Base-by-base conservation (phyloP, 331 rosid genomes). In the Pyrus hybrid region DNA sequence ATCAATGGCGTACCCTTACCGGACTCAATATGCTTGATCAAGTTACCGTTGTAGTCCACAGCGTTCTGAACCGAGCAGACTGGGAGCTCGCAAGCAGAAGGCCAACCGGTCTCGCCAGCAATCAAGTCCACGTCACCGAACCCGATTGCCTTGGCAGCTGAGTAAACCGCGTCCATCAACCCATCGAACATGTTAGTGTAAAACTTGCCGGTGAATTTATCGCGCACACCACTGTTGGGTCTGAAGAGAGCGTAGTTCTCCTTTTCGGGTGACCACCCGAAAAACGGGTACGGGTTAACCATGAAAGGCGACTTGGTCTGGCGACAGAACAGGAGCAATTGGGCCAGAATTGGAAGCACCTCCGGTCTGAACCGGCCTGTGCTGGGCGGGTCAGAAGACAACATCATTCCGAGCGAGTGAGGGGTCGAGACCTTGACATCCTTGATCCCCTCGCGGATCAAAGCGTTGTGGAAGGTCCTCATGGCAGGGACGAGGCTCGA, bases 241-340 rank as follows among this genome's bases (percentile, higher is more conserved):
- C 66, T 41, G 82, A 94, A 94, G 17, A 94, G 63, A 1, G 85
- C 87, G 28, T 85, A 94, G 87, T 85, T 86, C 1, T 79, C 80
- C 70, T 73, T 64, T 0, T 86, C 77, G 0, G 92, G 93, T 4
- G 89, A 83, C 89, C 80, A 92, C 2, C 83, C 92, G 71, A 94
- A 94, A 57, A 90, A 94, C 0, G 99, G 97, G 30, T 94, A 94
- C 0, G 99, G 97, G 79, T 94, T 94, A 1, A 90, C 96, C 96
- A 94, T 94, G 4, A 94, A 89, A 0, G 99, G 99, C 0, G 88
- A 28, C 17, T 54, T 84, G 7, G 97, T 92, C 47, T 90, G 89
- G 12, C 63, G 72, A 5, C 86, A 74, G 63, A 84, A 92, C 75
- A 70, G 72, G n/a, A 94, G 85, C 89, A 92, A 79, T 13, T 96